Base-by-base conservation (phyloP, 257 asterid genomes). In the Leonotis leonurus region DNA sequence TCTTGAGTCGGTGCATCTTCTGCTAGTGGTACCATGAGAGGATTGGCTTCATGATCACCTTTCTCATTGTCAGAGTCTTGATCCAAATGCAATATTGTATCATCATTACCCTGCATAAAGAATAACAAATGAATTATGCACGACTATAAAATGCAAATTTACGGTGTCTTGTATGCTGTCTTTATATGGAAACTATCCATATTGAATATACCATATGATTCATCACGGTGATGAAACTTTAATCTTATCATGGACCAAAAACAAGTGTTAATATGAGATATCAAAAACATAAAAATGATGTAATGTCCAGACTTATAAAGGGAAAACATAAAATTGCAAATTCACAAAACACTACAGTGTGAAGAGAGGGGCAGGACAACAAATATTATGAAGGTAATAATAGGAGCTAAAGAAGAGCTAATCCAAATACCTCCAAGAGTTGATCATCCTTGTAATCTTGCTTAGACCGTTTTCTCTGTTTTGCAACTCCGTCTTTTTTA, bases 401-500 rank as follows among this genome's bases (percentile, higher is more conserved):
- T 9, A 12, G 25, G 21, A n/a, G 10, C n/a, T n/a, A n/a, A n/a
- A n/a, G 36, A 14, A 54, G 62, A 60, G 32, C 18, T 64, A 39
- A 65, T 32, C 52, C 45, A 61, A 67, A 50, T 81, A 86, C 99
- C 85, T 86, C 90, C 61, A 75, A 29, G 61, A 75, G 76, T 65
- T 78, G 74, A 68, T 71, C 80, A 30, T 85, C 89, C 30, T 71
- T 73, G 67, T 85, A 68, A 4, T 79, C 55, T 70, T 82, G 84
- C 73, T 84, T 93, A 52, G 90, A 52, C 30, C 95, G 82, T 75
- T 93, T 89, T 72, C 97, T 89, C 74, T 85, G 96, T 62, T 69
- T 85, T 17, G 94, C 68, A 64, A 87, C 87, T 44, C 99, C 99
- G 70, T 87, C 97, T 60, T 76, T 85, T 72, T 75, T 89, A 36